These are phyloP conservation scores for Nemania serpens DNA, from an alignment of 2,329 filamentous ascomycete species.

Conservation along the genomic window DNA sequence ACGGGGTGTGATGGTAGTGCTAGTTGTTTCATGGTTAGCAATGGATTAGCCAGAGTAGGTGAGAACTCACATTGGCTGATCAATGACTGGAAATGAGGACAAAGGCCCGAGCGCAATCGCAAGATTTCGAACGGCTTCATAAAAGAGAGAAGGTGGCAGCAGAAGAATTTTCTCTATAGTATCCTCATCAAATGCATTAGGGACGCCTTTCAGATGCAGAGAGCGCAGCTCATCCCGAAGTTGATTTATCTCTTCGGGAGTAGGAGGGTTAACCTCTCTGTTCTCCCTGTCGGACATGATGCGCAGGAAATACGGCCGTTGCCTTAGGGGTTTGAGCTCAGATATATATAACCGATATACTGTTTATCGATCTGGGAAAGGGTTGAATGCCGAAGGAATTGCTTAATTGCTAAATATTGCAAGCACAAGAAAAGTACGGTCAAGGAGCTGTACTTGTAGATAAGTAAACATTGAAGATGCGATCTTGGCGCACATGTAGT, in stretches of 20 bases:
- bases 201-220: not conserved
- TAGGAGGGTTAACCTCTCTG: not conserved
- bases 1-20: not conserved
- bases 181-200: not conserved
- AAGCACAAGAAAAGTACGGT: no score
- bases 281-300: slow-evolving; percentile 6
- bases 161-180: slow-evolving; percentile 13
- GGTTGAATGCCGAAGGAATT: no score
- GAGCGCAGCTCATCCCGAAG: slow-evolving; percentile 20
- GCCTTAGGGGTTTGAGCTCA: not conserved
- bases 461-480: no score
- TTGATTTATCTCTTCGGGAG: slow-evolving; percentile 8
- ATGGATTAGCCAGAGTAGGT: not conserved
- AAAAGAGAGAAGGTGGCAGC: slow-evolving; percentile 14
- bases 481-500: no score
- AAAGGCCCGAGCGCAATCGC: slow-evolving; percentile 11
- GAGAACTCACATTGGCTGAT: slow-evolving; percentile 10
- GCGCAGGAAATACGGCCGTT: not conserved
- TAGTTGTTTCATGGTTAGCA: slow-evolving; percentile 1
- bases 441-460: no score
- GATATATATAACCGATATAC: not conserved
- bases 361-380: not conserved
- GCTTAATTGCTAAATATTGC: no score
- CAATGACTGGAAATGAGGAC: slow-evolving; percentile 8
- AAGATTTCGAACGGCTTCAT: slow-evolving; percentile 4